Base-by-base conservation (phyloP, 2,329 filamentous ascomycete genomes). In the Trichothecium roseum region DNA sequence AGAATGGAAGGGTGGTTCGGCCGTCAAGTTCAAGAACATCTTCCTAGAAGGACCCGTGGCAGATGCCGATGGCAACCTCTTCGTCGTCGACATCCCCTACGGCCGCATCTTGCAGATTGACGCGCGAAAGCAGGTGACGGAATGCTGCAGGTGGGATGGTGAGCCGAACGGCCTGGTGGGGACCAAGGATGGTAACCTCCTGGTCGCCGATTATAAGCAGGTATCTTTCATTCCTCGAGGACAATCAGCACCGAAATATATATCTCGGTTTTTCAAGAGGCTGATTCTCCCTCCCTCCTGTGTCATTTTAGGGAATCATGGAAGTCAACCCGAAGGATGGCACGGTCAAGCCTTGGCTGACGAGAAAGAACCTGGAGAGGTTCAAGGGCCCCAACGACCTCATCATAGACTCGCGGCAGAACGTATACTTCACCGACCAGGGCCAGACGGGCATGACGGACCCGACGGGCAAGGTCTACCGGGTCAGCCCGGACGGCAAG, bases 301-400 rank as follows among this genome's bases (percentile, higher is more conserved):
- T n/a, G n/a, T n/a, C n/a, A n/a, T n/a, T n/a, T 5, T 7, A 62
- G 59, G 59, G 60, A 0, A 53, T 64, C 8, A 46, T 64, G 0
- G 41, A 44, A 0, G 57, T 61, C 14, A 48, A 62, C 28, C 58
- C 57, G 0, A 38, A 41, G 1, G 51, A 43, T 1, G 38, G 47
- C 1, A 45, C 40, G 3, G 44, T 62, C 8, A 45, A 42, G 1
- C 50, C 54, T 0, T 47, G 54, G 15, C 35, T 63, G 9, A 53
- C 54, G 5, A 45, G 53, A n/a, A 50, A 49, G 31, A 57, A 65
- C 29, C 49, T 65, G 1, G 60, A 63, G 31, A 48, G 59, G 4
- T 64, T 65, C 45, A 64, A 64, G 36, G 60, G 61, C 0, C 55
- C 54, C 0, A 65, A 65, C 32, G 60, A 65, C 35, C 42, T 65